Conservation (phyloP, 1,284 basidiomycete genomes). For the Vanrija pseudolonga region DNA sequence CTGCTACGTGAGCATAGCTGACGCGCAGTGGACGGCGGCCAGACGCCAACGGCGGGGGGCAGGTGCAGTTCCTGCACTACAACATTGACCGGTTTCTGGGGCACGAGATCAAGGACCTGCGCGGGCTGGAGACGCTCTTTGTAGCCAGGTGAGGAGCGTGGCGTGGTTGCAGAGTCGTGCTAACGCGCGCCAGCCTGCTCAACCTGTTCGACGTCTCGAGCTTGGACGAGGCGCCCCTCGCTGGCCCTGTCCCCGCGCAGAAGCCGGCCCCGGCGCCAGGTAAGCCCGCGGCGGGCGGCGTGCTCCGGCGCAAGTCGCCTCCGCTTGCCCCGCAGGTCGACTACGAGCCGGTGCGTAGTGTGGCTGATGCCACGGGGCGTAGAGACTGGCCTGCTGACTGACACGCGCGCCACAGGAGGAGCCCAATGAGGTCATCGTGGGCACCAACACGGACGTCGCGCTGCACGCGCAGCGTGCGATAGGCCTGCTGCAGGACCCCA, state of each 20-base stretch:
- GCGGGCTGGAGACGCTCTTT: constrained; percentile 43
- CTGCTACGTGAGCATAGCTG: not conserved
- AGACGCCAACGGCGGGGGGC: constrained; percentile 32
- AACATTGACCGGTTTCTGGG: constrained; percentile 46
- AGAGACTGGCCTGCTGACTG: too few species aligned
- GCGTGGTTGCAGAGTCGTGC: constrained; percentile 3
- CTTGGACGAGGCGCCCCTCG: constrained; percentile 24
- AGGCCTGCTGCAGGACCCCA: constrained; percentile 37
- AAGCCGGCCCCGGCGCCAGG: too few species aligned
- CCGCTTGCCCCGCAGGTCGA: constrained; percentile 19
- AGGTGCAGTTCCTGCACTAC: constrained; percentile 45
- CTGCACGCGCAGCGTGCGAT: constrained; percentile 33
- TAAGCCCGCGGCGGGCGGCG: too few species aligned
- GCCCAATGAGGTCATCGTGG: constrained; percentile 45
- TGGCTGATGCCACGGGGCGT: not conserved
- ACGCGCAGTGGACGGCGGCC: constrained; percentile 28
- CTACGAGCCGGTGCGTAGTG: constrained; percentile 31
- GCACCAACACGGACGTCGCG: constrained; percentile 29
- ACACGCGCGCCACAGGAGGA: constrained; percentile 25
- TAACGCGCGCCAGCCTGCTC: not conserved
- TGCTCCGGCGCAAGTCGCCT: not conserved
- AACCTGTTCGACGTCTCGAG: constrained; percentile 7
- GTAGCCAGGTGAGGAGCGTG: constrained; percentile 23
- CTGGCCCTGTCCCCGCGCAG: too few species aligned
- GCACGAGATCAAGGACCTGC: constrained; percentile 41